Evolutionary conservation across 441 rosid genomes (phyloP), one percentile per base, ranked within the genome.

Genomic region (Erysimum pusillum): DNA sequence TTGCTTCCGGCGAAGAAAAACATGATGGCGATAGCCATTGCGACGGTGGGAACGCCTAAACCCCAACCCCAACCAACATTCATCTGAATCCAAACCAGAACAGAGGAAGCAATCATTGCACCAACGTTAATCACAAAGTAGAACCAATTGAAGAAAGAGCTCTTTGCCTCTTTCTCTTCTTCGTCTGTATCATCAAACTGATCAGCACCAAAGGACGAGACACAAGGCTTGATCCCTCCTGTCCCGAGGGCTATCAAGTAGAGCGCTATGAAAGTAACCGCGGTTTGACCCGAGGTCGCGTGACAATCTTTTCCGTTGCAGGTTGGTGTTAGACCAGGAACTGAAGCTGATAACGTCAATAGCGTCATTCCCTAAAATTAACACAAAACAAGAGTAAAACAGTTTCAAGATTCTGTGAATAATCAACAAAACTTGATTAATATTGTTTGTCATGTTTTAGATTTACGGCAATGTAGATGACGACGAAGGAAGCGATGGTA

Each of bases 41-140:
- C 83, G 2, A 83, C 87, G 1, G 94, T 84, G 1, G 90, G 91
- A 53, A 89, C 48, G 0, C 89, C 92, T 48, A 87, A 87, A 2
- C 94, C 91, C 91, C 88, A 88, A 45, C 85, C 92, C 91, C 92
- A 90, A 31, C 90, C 88, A 28, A 88, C 84, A 63, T 85, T 84
- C 76, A 81, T 83, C 79, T 90, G 89, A 49, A 88, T 79, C 87
- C 87, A 90, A 18, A 89, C 89, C 51, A 88, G 83, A 15, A 88
- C 87, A 8, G 90, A 86, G 58, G 89, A 68, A 67, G 90, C 92
- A 53, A 88, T 70, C 76, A 88, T 85, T 7, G 92, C 88, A 17
- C 92, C 94, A 2, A 87, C 69, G 49, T 87, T 84, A 78, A 87
- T 87, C 0, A 88, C 83, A 67, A 90, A 81, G 70, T 88, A 87